Base-by-base conservation (phyloP, 2,329 filamentous ascomycete species). In the Phialophora macrospora region DNA sequence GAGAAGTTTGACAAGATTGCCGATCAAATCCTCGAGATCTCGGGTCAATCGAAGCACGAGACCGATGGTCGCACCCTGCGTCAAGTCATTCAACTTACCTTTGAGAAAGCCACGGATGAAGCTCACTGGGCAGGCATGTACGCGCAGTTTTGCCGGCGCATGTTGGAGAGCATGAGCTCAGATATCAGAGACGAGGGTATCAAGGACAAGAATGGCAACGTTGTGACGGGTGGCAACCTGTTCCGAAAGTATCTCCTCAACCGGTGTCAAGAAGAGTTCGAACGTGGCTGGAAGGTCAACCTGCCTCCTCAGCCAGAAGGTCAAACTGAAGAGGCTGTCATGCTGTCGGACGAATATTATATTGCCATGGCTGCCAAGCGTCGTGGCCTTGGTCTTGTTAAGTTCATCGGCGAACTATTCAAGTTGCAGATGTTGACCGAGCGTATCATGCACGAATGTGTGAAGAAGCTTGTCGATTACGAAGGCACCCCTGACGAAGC, bases 181-280 rank as follows among this genome's bases (percentile, higher is more conserved):
- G 94, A 97, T 55, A 96, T 99, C 77, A 92, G 93, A 74, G 95
- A 99, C 73, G 93, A 97, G 81, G 94, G 89, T 68, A 96, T 99
- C 78, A 89, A 88, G 72, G 95, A 99, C 82, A 96, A 92, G 85
- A 87, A 86, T 68, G 92, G 91, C 73, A 89, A 93, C 65, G 87
- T 96, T 63, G 93, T 98, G 71, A 91, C 90, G 71, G 95, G 95
- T 73, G 95, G 95, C 73, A 93, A 91, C 71, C 83, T 99, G 32
- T 99, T 99, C 92, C 88, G 95, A 74, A 99, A 99, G 82, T 99
- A 99, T 78, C 86, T 99, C 38, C 90, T 99, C 76, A 99, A 98
- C 84, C 88, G 95, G 74, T 99, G 95, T 79, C 95, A 99, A 80
- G 93, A 98, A 77, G 95, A 99, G 78, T 99, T 99, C 76, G 94